Evolutionary conservation across 2,329 filamentous ascomycete genomes (phyloP), one percentile per base, ranked within the genome.

Genomic region (Chrysoporthe austroafricana): DNA sequence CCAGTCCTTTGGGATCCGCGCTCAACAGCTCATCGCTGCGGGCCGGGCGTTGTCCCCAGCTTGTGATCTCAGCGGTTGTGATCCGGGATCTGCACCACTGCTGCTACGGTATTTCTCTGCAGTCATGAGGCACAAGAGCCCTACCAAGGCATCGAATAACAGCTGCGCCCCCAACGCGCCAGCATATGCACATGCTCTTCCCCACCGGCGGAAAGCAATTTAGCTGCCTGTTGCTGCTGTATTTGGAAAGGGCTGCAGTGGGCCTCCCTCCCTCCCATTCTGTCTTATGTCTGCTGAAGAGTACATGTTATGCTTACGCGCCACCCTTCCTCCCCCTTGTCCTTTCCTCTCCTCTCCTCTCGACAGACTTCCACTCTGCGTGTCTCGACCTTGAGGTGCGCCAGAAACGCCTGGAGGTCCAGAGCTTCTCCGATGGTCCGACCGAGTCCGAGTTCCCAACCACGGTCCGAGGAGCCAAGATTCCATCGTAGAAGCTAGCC

Each of bases 51-150:
- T 26, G 48, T 57, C 50, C 32, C 26, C 14, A 32, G 50, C 11
- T 26, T 16, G n/a, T 44, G 42, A 8, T 48, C 26, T 62, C 21
- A 21, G 46, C n/a, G 46, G 65, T 65, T 36, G 32, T 65, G 66
- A 42, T 48, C 59, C 54, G 34, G 52, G 54, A 32, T 3, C 32
- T 26, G 26, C 26, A 26, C 26, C 26, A 26, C 26, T 26, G 26
- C 26, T 26, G 26, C 36, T 14, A 2, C 50, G 36, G 36, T 6
- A 39, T 9, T 32, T 48, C 42, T 43, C 57, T 68, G 66, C 66
- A 68, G 44, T 34, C 52, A n/a, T 65, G 62, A 48, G 66, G 66
- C 66, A 48, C 54, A 65, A 39, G 54, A 50, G 52, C 62, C 62
- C 60, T 56, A 63, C 48, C 3, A 9, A 52, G 50, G 32, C 11